Conservation (phyloP, 1,139 yeast species). For the Pichia sp. region DNA sequence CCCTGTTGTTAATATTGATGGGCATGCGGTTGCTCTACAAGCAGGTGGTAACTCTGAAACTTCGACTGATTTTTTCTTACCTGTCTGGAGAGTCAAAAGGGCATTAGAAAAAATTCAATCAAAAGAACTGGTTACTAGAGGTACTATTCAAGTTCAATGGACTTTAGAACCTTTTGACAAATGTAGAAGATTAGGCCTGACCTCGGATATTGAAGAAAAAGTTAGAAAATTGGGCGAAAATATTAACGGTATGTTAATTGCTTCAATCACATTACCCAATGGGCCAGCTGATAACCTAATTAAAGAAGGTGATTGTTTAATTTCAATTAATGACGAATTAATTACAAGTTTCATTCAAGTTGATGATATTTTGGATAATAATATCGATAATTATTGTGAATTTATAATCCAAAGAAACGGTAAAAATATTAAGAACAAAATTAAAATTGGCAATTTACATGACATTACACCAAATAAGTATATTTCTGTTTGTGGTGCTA, state of each 20-base stretch:
- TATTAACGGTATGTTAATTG: slow-evolving; percentile 76
- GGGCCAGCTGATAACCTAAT: slow-evolving; percentile 78
- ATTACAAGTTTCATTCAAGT: slow-evolving; percentile 70
- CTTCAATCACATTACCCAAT: slow-evolving; percentile 74
- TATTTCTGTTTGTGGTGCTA: slow-evolving; percentile 80
- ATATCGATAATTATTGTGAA: slow-evolving; percentile 54
- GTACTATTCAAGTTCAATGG: slow-evolving; percentile 93
- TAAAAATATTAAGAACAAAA: slow-evolving; percentile 41
- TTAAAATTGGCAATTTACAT: slow-evolving; percentile 70
- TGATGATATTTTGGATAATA: slow-evolving; percentile 76
- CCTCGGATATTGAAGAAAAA: slow-evolving; percentile 62
- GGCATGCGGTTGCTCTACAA: slow-evolving; percentile 83
- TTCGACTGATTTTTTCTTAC: slow-evolving; percentile 87
- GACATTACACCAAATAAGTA: slow-evolving; percentile 75
- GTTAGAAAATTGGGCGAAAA: slow-evolving; percentile 59
- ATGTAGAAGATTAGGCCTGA: slow-evolving; percentile 79
- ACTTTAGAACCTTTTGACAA: slow-evolving; percentile 80
- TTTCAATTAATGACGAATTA: slow-evolving; percentile 61
- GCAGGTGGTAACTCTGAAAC: slow-evolving; percentile 93
- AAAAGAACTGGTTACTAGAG: slow-evolving; percentile 55
- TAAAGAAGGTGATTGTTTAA: slow-evolving; percentile 80
- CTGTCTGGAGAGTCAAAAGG: slow-evolving; percentile 74
- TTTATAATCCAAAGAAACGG: slow-evolving; percentile 75
- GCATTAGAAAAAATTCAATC: slow-evolving; percentile 71
- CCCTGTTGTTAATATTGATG: slow-evolving; percentile 85